Percentiles rank a stretch among this genome's conserved stretches.
These are phyloP conservation scores for Macrotyloma uniflorum DNA, from an alignment of 306 rosid genomes.

Conservation along the genomic window DNA sequence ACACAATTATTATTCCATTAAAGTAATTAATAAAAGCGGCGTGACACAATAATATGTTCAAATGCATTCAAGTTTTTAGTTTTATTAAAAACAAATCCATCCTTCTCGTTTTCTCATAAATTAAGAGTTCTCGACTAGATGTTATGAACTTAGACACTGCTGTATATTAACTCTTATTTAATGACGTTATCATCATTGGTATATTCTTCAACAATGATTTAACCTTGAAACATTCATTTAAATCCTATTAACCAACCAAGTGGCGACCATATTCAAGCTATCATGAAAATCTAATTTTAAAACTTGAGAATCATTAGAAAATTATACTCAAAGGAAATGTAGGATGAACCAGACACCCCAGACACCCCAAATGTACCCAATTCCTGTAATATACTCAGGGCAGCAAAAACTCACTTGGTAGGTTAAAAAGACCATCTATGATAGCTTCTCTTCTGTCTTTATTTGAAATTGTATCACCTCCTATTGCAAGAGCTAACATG, in stretches of 20 bases:
- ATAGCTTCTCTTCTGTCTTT: conserved; percentile 86
- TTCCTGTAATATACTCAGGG: conserved; percentile 26
- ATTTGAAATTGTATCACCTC: conserved; percentile 87
- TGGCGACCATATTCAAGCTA: not conserved
- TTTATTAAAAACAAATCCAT: not conserved
- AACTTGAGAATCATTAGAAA: not conserved
- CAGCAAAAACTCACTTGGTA: conserved; percentile 76
- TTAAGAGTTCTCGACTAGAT: not conserved
- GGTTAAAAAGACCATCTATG: conserved; percentile 82
- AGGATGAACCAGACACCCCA: not conserved
- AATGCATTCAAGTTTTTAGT: not conserved
- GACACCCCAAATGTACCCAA: not conserved
- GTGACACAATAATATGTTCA: not conserved
- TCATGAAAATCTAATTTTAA: not conserved
- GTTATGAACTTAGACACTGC: not conserved
- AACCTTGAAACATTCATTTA: not conserved
- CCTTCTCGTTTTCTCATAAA: not conserved
- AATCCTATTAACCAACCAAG: conserved; percentile 16
- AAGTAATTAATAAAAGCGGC: not conserved
- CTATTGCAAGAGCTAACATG: conserved; percentile 93
- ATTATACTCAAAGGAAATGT: not conserved
- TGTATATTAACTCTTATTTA: not conserved
- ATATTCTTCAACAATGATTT: not conserved
- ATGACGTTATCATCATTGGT: not conserved
- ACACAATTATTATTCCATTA: not conserved